Percentiles rank a stretch among this genome's conserved stretches.
These are phyloP conservation scores for Stemphylium lycopersici DNA, from an alignment of 2,329 filamentous ascomycete genomes.

Conservation along the genomic window DNA sequence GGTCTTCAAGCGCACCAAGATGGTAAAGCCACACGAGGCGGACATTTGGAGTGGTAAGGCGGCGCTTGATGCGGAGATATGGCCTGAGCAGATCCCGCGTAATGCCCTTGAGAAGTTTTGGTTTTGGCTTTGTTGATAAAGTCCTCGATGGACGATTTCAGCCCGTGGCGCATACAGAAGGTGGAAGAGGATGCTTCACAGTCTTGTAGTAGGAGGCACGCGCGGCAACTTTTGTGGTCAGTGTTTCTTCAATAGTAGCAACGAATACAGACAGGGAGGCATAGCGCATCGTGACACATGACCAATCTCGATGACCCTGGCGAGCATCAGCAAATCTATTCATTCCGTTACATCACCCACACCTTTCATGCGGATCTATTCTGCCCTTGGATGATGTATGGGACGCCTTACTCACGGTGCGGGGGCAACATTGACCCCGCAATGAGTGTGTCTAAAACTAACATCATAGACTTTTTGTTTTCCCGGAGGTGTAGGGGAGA, in stretches of 20 bases:
- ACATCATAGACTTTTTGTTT: not conserved
- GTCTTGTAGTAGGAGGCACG: too few species aligned
- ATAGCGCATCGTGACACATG: not conserved
- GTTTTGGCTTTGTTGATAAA: conserved; percentile 54
- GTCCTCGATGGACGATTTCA: not conserved
- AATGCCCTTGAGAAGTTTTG: conserved; percentile 56
- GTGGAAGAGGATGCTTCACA: too few species aligned
- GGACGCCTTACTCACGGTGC: not conserved
- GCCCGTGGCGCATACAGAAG: not conserved
- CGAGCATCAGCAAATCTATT: not conserved
- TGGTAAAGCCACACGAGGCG: conserved; percentile 49
- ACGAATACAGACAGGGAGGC: not conserved
- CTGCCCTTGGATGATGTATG: not conserved
- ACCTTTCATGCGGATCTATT: too few species aligned
- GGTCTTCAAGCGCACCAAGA: conserved; percentile 65
- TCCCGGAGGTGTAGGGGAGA: not conserved
- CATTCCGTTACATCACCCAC: too few species aligned
- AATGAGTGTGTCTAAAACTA: not conserved
- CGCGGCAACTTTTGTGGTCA: too few species aligned
- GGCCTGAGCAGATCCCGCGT: conserved; percentile 51
- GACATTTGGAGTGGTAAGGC: conserved; percentile 57
- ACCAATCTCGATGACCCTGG: not conserved
- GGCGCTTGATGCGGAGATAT: conserved; percentile 54
- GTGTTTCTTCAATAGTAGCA: not conserved
- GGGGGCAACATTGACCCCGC: not conserved